Percentiles rank a stretch among this genome's conserved stretches.
Conservation (phyloP, 108 stramenopile species). For the Asterionellopsis glacialis region DNA sequence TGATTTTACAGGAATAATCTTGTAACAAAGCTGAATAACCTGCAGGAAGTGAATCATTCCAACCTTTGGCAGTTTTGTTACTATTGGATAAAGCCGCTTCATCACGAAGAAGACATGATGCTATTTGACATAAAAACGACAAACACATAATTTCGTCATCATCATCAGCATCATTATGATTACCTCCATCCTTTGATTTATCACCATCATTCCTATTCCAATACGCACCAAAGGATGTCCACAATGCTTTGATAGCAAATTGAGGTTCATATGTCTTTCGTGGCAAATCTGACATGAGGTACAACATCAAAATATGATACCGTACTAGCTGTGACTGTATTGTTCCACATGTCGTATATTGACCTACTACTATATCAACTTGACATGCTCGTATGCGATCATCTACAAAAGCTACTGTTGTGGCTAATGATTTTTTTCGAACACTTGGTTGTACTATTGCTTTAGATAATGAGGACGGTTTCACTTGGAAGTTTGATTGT, state of each 20-base stretch:
- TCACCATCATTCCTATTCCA: conserved; percentile 10
- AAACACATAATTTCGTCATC: conserved; percentile 1
- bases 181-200: neutral
- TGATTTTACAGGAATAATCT: too few relatives aligned
- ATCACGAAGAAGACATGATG: neutral
- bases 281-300: conserved; percentile 15
- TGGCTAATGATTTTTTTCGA: conserved; percentile 1
- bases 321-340: conserved; percentile 10
- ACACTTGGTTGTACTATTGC: conserved; percentile 4
- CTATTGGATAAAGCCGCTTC: neutral
- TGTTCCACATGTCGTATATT: neutral
- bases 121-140: neutral
- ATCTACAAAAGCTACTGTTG: conserved; percentile 15
- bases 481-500: too few relatives aligned
- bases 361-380: conserved; percentile 15
- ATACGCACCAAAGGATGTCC: conserved; percentile 33
- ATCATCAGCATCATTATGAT: neutral
- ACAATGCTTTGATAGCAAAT: conserved; percentile 16
- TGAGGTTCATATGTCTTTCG: conserved; percentile 6
- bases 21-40: too few relatives aligned
- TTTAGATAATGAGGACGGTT: too few relatives aligned
- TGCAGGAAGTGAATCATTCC: neutral
- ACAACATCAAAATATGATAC: conserved; percentile 17
- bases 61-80: neutral
- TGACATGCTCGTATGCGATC: conserved; percentile 22